phyloP scores from a whole-genome alignment of 2,329 filamentous ascomycete genomes.

The Chaetomium strumarium region DNA sequence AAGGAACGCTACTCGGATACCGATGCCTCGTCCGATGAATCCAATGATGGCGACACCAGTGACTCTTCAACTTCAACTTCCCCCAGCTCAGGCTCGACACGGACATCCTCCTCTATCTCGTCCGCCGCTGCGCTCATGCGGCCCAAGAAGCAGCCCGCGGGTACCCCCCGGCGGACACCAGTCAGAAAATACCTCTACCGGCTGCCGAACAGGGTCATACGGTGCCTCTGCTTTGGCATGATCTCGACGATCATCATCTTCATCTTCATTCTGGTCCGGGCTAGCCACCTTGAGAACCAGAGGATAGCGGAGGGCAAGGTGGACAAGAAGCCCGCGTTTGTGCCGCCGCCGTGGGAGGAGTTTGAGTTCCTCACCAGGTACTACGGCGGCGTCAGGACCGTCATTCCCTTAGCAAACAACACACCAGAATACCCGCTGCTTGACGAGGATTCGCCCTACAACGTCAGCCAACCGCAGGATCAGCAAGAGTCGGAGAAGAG shows the following conservation, averaged over 20 bases:
- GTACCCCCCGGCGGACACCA: conserved; percentile 29
- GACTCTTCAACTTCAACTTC: conserved; percentile 36
- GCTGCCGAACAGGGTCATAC: conserved; percentile 65
- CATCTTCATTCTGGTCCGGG: conserved; percentile 67
- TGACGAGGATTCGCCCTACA: conserved; percentile 50
- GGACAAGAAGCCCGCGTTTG: conserved; percentile 49
- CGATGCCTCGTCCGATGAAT: conserved; percentile 34
- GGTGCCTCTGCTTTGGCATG: conserved; percentile 71
- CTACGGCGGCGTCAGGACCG: conserved; percentile 74
- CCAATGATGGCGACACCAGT: conserved; percentile 37
- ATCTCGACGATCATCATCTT: conserved; percentile 67
- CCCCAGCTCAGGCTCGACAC: conserved; percentile 46
- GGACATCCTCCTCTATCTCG: conserved; percentile 40
- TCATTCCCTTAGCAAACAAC: conserved; percentile 62
- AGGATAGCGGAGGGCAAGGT: conserved; percentile 51
- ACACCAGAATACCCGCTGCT: conserved; percentile 73
- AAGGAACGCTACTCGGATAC: conserved; percentile 51
- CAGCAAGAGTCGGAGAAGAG: conserved; percentile 13
- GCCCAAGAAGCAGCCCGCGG: conserved; percentile 33
- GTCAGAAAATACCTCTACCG: conserved; percentile 46
- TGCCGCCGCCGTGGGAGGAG: conserved; percentile 71
- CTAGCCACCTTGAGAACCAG: conserved; percentile 65
- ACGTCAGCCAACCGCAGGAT: conserved; percentile 24
- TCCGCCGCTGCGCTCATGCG: conserved; percentile 41
- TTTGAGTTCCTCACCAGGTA: conserved; percentile 85